These are phyloP conservation scores for Xylaria bambusicola DNA, from an alignment of 495 filamentous ascomycete genomes.

Conservation along the genomic window DNA sequence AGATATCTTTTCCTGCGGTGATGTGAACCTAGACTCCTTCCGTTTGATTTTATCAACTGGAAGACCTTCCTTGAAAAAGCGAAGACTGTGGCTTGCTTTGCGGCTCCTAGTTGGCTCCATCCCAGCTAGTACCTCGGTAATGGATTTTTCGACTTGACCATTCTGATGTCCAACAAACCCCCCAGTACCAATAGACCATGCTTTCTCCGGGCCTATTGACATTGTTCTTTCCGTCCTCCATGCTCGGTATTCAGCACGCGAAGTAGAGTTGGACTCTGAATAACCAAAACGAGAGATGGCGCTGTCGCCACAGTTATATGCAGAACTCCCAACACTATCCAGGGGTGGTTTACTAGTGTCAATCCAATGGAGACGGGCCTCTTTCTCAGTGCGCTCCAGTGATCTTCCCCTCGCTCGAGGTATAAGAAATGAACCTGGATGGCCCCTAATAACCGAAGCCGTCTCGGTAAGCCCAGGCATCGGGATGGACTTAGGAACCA, in stretches of 20 bases:
- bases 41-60: conserved; percentile 55
- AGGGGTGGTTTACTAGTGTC: conserved; percentile 10
- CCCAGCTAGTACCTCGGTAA: conserved; percentile 76
- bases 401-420: conserved; percentile 38
- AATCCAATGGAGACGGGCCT: conserved; percentile 35
- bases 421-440: conserved; percentile 36
- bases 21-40: conserved; percentile 37
- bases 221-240: conserved; percentile 47
- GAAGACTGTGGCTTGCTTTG: conserved; percentile 89
- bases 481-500: conserved; percentile 17
- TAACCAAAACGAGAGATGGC: conserved; percentile 26
- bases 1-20: conserved; percentile 36
- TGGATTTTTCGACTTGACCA: conserved; percentile 74
- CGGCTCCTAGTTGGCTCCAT: conserved; percentile 83
- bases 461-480: conserved; percentile 28
- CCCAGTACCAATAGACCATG: conserved; percentile 56
- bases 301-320: conserved; percentile 41
- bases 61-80: conserved; percentile 89
- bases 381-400: conserved; percentile 46
- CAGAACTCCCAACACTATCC: conserved; percentile 11
- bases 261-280: conserved; percentile 32
- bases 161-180: conserved; percentile 41
- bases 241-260: conserved; percentile 39
- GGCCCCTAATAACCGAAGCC: conserved; percentile 39
- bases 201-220: conserved; percentile 50